phyloP scores from a whole-genome alignment of 176 grass and related monocot species.

The Triticum dicoccoides region DNA sequence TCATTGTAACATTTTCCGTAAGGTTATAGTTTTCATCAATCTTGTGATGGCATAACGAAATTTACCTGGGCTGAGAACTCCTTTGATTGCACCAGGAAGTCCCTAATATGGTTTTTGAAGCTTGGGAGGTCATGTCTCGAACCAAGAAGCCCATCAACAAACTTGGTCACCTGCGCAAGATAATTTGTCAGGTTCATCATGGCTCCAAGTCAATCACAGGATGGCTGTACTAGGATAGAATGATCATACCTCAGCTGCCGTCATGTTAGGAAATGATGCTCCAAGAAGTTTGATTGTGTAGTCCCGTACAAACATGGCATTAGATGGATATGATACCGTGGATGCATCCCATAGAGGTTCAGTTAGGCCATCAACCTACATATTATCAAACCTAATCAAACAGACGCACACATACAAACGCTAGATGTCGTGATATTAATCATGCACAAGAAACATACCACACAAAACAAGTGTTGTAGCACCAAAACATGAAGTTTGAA shows the following conservation, averaged over 20 bases:
- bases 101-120: constrained; percentile 96
- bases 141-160: constrained; percentile 83
- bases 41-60: not conserved
- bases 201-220: not conserved
- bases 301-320: constrained; percentile 90
- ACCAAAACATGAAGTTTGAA: constrained; percentile 99
- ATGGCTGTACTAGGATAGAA: not conserved
- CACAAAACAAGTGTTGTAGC: constrained; percentile 93
- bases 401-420: not conserved
- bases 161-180: constrained; percentile 71
- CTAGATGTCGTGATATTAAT: not conserved
- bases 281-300: constrained; percentile 95
- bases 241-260: constrained; percentile 53
- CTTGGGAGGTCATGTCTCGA: constrained; percentile 86
- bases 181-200: constrained; percentile 1
- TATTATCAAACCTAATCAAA: constrained; percentile 20
- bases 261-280: constrained; percentile 99
- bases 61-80: constrained; percentile 96
- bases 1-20: not conserved
- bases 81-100: constrained; percentile 97
- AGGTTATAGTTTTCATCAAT: not conserved
- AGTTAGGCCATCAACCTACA: constrained; percentile 85
- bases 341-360: constrained; percentile 90
- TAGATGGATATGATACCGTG: constrained; percentile 69
- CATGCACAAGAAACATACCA: constrained; percentile 46